A percentile compares a stretch with the other conserved stretches of the same genome.
Evolutionary conservation across 2,329 filamentous ascomycete genomes (phyloP).

Genomic region (Chrysosphaeria jannelii): DNA sequence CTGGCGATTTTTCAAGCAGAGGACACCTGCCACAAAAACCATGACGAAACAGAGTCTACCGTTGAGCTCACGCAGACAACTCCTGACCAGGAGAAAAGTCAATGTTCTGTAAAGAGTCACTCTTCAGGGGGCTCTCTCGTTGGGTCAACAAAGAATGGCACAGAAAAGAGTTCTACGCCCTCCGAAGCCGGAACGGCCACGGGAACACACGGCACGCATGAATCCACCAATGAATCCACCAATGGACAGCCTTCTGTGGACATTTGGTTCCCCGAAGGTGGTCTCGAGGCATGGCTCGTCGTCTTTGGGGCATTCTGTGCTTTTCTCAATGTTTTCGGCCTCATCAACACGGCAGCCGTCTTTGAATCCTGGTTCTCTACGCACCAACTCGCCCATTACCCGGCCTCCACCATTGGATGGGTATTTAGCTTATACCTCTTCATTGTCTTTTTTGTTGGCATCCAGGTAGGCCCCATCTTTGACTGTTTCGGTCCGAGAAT

Average conservation of each 20-base stretch:
- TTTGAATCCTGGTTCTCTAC: slow-evolving; percentile 49
- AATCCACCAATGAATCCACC: no score
- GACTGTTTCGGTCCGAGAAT: slow-evolving; percentile 41
- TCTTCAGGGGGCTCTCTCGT: no score
- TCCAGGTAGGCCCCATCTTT: slow-evolving; percentile 60
- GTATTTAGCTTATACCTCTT: slow-evolving; percentile 63
- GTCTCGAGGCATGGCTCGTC: slow-evolving; percentile 39
- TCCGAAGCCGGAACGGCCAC: no score
- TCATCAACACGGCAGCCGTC: slow-evolving; percentile 46
- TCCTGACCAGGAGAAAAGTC: no score
- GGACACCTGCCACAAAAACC: slow-evolving; percentile 13
- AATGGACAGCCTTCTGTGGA: no score
- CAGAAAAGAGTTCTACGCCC: no score
- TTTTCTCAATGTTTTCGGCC: slow-evolving; percentile 37
- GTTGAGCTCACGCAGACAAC: no score
- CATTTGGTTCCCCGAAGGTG: slow-evolving; percentile 65
- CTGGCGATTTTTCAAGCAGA: slow-evolving; percentile 8
- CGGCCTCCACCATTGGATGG: slow-evolving; percentile 46
- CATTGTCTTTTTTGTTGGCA: slow-evolving; percentile 50
- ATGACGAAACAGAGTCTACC: slow-evolving; percentile 1
- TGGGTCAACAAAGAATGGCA: no score
- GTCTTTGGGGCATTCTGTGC: slow-evolving; percentile 49
- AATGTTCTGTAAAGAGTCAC: no score
- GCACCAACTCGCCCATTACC: slow-evolving; percentile 39
- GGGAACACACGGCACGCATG: no score